Evolutionary conservation across 2,329 filamentous ascomycete genomes (phyloP).

Genomic region (Colletotrichum truncatum): DNA sequence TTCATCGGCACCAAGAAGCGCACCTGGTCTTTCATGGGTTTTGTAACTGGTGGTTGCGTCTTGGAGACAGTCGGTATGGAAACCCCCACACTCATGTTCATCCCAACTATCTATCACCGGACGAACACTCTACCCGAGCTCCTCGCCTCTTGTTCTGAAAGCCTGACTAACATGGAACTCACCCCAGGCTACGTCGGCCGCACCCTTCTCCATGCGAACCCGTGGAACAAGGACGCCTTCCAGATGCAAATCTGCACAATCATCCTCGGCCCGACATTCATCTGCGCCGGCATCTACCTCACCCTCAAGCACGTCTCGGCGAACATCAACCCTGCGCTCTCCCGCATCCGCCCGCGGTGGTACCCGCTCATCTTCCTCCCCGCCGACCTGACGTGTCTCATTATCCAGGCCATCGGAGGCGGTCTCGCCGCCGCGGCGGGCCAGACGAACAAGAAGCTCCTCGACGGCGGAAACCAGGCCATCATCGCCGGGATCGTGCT

Average conservation of each 20-base stretch:
- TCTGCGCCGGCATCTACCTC: conserved; percentile 71
- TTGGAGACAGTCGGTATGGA: conserved; percentile 60
- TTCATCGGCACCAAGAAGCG: conserved; percentile 56
- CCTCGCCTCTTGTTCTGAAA: too few relatives aligned
- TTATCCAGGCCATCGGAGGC: conserved; percentile 68
- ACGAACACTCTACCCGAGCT: conserved; percentile 7
- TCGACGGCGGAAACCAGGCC: conserved; percentile 56
- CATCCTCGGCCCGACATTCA: conserved; percentile 67
- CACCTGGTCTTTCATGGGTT: conserved; percentile 64
- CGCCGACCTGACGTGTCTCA: conserved; percentile 65
- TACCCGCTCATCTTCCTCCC: conserved; percentile 69
- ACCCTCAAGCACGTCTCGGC: conserved; percentile 68
- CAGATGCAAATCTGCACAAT: conserved; percentile 68
- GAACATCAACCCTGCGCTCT: conserved; percentile 56
- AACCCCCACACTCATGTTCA: background rate
- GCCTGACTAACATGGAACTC: background rate
- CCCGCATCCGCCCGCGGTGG: conserved; percentile 59
- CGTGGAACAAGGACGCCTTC: conserved; percentile 64
- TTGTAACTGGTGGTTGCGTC: conserved; percentile 57
- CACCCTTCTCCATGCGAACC: conserved; percentile 59
- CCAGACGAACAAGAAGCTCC: conserved; percentile 46
- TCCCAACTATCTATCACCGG: background rate
- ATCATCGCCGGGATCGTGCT: conserved; percentile 65
- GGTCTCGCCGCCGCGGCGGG: conserved; percentile 61
- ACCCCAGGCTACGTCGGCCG: conserved; percentile 61